phyloP scores from a whole-genome alignment of 306 rosid genomes.

The Fragaria nilgerrensis region DNA sequence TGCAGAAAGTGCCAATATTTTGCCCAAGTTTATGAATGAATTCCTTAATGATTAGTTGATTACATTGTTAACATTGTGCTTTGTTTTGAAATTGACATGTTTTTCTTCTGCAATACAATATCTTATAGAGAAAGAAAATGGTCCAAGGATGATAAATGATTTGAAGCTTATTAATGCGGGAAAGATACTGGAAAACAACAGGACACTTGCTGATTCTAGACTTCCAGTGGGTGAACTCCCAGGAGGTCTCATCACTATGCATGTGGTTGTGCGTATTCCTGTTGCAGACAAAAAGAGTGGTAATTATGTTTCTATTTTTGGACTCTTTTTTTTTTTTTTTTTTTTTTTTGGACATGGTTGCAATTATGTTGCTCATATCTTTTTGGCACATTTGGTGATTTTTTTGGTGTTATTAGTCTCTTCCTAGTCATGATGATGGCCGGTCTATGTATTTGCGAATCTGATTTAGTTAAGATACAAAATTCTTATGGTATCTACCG shows the following conservation, averaged over 20 bases:
- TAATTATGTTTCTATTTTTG: constrained; percentile 10
- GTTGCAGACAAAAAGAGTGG: constrained; percentile 36
- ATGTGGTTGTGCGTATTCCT: constrained; percentile 46
- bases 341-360: not conserved
- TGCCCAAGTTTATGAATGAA: not conserved
- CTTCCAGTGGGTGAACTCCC: constrained; percentile 37
- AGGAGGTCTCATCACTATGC: constrained; percentile 45
- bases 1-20: not conserved
- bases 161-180: constrained; percentile 50
- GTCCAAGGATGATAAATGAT: constrained; percentile 38
- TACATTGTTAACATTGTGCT: not conserved
- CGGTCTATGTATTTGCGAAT: not conserved
- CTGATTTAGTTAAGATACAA: not conserved
- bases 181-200: constrained; percentile 42
- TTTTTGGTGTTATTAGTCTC: not conserved
- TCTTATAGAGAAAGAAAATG: constrained; percentile 37
- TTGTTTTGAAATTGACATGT: constrained; percentile 1
- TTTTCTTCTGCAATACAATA: constrained; percentile 10
- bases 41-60: constrained; percentile 11
- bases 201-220: constrained; percentile 42
- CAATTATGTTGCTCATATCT: not conserved
- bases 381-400: not conserved
- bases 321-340: not conserved
- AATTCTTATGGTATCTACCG: not conserved
- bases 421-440: not conserved